Base-by-base conservation (phyloP, 257 asterid species). In the Lycium ferocissimum region DNA sequence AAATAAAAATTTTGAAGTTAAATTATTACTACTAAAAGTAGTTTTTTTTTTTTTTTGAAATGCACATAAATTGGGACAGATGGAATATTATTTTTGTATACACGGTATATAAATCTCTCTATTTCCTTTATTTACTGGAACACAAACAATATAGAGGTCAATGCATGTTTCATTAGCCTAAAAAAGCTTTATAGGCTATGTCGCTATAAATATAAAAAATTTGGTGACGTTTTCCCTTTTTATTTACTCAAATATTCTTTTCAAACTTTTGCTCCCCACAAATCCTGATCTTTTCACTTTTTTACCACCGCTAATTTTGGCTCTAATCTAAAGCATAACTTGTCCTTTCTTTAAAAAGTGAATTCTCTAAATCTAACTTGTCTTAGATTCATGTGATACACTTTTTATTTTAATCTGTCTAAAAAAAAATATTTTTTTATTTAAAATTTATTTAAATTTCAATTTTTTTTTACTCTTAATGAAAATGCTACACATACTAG, bases 321-420 rank as follows among this genome's bases (percentile, higher is more conserved):
- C 66, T 83, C 73, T 85, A 88, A 86, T 86, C 86, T 83, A 54
- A 33, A 79, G 73, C 87, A 38, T 69, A 86, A 37, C 47, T 86
- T 88, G 88, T 88, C 89, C 87, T 89, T 89, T 89, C 87, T 84
- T 71, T 33, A 79, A 38, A 82, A 85, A 87, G 87, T 91, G 38
- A 84, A 85, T 84, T 86, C 90, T 90, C 87, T 49, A 3, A 6
- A 3, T 0, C 4, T 40, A 5, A 4, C 6, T 6, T 2, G 7
- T 40, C 6, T 40, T 40, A 5, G 6, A 4, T 40, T 40, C 6
- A 40, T 40, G 6, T 6, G 0, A 40, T 6, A 40, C 6, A 40
- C 4, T 40, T 40, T 40, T 40, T 6, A 3, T 40, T 40, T 40
- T 40, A 40, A 0, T 40, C 6, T 3, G 0, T 40, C 0, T 0